These are phyloP conservation scores for Solanum virginianum DNA, from an alignment of 257 asterid genomes.

Conservation along the genomic window DNA sequence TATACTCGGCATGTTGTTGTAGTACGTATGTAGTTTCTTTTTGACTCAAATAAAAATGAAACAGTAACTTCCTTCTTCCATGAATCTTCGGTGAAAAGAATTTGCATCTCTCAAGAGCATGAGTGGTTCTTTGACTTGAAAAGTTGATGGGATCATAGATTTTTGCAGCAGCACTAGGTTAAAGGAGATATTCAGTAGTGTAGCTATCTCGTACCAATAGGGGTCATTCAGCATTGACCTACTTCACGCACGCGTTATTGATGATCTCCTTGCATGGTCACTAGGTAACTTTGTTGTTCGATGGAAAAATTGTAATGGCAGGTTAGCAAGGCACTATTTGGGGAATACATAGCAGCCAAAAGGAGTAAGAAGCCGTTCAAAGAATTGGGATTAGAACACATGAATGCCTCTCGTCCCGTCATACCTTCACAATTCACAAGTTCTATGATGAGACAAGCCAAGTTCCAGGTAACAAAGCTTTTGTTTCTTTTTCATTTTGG, in stretches of 20 bases:
- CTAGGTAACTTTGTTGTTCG: neutral
- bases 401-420: slow-evolving; percentile 62
- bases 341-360: slow-evolving; percentile 49
- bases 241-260: neutral
- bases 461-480: slow-evolving; percentile 56
- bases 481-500: neutral
- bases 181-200: neutral
- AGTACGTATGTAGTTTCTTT: neutral
- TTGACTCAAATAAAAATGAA: neutral
- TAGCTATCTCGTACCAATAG: neutral
- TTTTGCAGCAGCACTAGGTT: neutral
- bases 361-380: slow-evolving; percentile 56
- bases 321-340: slow-evolving; percentile 91
- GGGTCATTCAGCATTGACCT: neutral
- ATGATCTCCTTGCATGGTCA: neutral
- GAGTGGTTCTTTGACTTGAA: neutral
- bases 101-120: neutral
- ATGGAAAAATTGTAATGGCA: slow-evolving; percentile 11
- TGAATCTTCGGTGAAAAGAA: neutral
- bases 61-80: neutral
- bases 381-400: slow-evolving; percentile 91
- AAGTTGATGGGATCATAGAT: neutral
- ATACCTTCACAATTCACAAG: slow-evolving; percentile 46
- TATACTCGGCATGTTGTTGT: neutral
- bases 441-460: slow-evolving; percentile 31